Percentiles rank a stretch among this genome's conserved stretches.
Conservation (phyloP, 768 basidiomycete genomes). For the Clitopilus passeckerianus region DNA sequence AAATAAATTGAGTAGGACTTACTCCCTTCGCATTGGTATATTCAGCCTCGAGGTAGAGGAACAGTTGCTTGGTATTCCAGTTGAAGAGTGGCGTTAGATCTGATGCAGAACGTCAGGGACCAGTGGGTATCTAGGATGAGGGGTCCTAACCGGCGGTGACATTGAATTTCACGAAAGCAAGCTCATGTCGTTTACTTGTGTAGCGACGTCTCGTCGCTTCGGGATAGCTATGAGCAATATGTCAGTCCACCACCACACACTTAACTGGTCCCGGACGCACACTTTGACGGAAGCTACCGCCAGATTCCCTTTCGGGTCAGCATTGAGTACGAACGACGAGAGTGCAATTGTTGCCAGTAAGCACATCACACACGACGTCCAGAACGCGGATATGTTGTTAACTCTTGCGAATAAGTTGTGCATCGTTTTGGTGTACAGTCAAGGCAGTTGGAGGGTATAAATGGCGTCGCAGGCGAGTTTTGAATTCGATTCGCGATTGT, state of each 20-base stretch:
- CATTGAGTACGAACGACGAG: constrained; percentile 63
- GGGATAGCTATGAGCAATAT: constrained; percentile 30
- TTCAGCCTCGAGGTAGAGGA: constrained; percentile 83
- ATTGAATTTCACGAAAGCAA: constrained; percentile 79
- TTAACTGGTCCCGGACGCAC: constrained; percentile 35
- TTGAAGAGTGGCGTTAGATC: constrained; percentile 83
- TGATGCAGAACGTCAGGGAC: constrained; percentile 19
- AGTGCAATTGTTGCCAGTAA: constrained; percentile 68
- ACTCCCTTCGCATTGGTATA: constrained; percentile 73
- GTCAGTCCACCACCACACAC: not conserved
- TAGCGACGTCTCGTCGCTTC: constrained; percentile 43
- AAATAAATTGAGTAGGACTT: constrained; percentile 20
- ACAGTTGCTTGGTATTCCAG: constrained; percentile 97
- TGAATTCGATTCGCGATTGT: not conserved
- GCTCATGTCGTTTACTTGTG: constrained; percentile 61
- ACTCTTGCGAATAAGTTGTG: constrained; percentile 65
- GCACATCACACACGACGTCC: constrained; percentile 72
- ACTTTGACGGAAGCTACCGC: constrained; percentile 69
- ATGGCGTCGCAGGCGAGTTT: not conserved
- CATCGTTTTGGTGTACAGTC: constrained; percentile 33
- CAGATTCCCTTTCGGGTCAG: constrained; percentile 52
- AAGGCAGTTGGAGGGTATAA: not conserved
- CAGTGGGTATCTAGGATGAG: not conserved
- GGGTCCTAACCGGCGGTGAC: constrained; percentile 58
- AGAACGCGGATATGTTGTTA: constrained; percentile 68